A percentile compares a stretch with the other conserved stretches of the same genome.
Conservation (phyloP, 2,329 filamentous ascomycete species). For the Phialocephala sp. region DNA sequence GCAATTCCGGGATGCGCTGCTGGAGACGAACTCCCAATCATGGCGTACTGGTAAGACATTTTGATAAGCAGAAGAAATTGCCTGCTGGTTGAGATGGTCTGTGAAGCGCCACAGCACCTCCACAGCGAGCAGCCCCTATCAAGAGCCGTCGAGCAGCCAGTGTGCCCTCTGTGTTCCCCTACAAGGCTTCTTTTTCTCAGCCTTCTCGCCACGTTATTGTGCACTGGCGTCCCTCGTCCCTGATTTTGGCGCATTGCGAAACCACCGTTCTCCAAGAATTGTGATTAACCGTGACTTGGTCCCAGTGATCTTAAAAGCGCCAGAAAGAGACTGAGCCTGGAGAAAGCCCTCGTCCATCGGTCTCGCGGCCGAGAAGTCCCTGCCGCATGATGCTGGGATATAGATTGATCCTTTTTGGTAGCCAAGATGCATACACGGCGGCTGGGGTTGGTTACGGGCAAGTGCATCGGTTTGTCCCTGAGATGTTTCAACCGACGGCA, state of each 20-base stretch:
- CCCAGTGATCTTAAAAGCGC: neutral
- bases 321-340: neutral
- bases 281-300: neutral
- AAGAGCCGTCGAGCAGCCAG: neutral
- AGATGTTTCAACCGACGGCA: slow-evolving; percentile 7
- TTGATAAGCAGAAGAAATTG: slow-evolving; percentile 10
- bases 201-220: neutral
- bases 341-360: neutral
- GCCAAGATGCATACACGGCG: neutral
- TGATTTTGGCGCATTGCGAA: neutral
- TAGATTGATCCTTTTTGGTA: slow-evolving; percentile 2
- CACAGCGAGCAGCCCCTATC: neutral
- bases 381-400: neutral
- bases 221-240: neutral
- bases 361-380: neutral
- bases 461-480: slow-evolving; percentile 1
- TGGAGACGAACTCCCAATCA: slow-evolving; percentile 10
- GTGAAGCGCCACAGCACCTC: slow-evolving; percentile 2
- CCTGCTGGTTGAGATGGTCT: neutral
- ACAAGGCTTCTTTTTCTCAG: neutral
- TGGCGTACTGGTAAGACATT: slow-evolving; percentile 8
- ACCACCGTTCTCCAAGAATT: neutral
- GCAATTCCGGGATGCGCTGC: neutral
- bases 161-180: neutral
- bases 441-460: slow-evolving; percentile 3